These are phyloP conservation scores for Exserohilum turcica DNA, from an alignment of 2,329 filamentous ascomycete genomes.

Conservation along the genomic window DNA sequence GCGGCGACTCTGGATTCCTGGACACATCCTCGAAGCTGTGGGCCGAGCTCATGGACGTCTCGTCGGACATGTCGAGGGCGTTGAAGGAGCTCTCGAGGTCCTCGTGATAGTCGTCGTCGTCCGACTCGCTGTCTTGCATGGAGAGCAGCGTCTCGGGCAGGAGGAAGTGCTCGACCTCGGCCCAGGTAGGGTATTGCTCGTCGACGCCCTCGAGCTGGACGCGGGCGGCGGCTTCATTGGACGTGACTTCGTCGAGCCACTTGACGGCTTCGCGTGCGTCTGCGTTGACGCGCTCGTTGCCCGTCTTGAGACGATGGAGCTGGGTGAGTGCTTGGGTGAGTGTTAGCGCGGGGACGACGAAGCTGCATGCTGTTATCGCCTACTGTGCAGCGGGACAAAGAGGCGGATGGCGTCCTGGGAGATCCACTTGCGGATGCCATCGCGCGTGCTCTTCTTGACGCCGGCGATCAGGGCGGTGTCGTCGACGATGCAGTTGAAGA, in stretches of 20 bases:
- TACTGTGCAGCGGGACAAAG: slow-evolving; percentile 59
- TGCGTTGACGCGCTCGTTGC: slow-evolving; percentile 49
- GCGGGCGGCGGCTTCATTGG: slow-evolving; percentile 38
- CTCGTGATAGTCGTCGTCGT: slow-evolving; percentile 45
- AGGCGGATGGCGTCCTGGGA: slow-evolving; percentile 56
- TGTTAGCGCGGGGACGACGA: slow-evolving; percentile 25
- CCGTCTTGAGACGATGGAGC: slow-evolving; percentile 52
- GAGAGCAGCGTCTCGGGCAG: slow-evolving; percentile 57
- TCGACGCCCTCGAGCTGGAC: slow-evolving; percentile 56
- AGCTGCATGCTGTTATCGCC: slow-evolving; percentile 24
- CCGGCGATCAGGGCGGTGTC: slow-evolving; percentile 58
- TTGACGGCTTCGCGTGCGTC: slow-evolving; percentile 56
- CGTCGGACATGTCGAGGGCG: slow-evolving; percentile 44
- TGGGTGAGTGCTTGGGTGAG: slow-evolving; percentile 51
- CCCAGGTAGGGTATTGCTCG: slow-evolving; percentile 55
- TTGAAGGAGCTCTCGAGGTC: slow-evolving; percentile 48
- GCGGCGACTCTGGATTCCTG: slow-evolving; percentile 48
- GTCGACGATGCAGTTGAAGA: slow-evolving; percentile 61
- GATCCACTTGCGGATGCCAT: slow-evolving; percentile 59
- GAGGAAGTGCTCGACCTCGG: slow-evolving; percentile 55
- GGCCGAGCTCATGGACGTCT: slow-evolving; percentile 52
- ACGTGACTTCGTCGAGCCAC: slow-evolving; percentile 60
- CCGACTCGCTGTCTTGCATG: slow-evolving; percentile 51
- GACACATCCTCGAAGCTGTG: slow-evolving; percentile 48
- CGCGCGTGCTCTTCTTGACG: slow-evolving; percentile 57